Percentiles rank a stretch among this genome's conserved stretches.
These are phyloP conservation scores for Astrocystis sublimbata DNA, from an alignment of 495 filamentous ascomycete species.

Conservation along the genomic window DNA sequence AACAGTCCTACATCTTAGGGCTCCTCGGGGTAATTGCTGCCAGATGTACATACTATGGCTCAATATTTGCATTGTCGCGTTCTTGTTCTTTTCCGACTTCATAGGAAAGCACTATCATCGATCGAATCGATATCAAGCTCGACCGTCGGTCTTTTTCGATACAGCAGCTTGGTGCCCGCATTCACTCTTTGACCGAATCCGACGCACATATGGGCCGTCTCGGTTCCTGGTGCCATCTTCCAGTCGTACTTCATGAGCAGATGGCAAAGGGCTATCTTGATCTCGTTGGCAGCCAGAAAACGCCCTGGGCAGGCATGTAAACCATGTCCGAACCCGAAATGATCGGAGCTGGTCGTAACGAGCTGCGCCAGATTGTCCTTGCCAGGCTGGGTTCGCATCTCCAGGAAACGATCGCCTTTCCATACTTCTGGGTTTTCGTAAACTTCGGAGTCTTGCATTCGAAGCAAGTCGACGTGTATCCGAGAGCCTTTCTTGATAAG, in stretches of 20 bases:
- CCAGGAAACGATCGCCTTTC: conserved; percentile 51
- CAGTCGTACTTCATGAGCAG: conserved; percentile 46
- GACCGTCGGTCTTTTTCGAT: background rate
- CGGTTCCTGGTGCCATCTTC: conserved; percentile 24
- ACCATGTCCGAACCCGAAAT: conserved; percentile 43
- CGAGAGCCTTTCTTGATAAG: conserved; percentile 50
- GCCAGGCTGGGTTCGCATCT: conserved; percentile 39
- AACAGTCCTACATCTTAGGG: background rate
- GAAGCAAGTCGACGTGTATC: conserved; percentile 36
- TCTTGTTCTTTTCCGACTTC: background rate
- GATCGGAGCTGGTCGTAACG: conserved; percentile 43
- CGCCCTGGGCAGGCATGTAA: conserved; percentile 44
- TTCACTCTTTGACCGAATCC: conserved; percentile 11
- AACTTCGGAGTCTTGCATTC: conserved; percentile 41
- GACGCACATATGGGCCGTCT: background rate
- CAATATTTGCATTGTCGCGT: background rate
- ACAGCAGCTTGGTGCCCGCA: conserved; percentile 2
- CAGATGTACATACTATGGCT: background rate
- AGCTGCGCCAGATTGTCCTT: conserved; percentile 47
- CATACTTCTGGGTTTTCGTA: conserved; percentile 47
- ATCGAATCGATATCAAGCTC: conserved; percentile 17
- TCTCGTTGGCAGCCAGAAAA: conserved; percentile 44
- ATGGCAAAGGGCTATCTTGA: conserved; percentile 44
- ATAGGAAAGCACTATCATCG: background rate
- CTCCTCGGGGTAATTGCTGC: background rate